phyloP scores from a whole-genome alignment of 768 basidiomycete species.

The Podaxis carcinomalis region DNA sequence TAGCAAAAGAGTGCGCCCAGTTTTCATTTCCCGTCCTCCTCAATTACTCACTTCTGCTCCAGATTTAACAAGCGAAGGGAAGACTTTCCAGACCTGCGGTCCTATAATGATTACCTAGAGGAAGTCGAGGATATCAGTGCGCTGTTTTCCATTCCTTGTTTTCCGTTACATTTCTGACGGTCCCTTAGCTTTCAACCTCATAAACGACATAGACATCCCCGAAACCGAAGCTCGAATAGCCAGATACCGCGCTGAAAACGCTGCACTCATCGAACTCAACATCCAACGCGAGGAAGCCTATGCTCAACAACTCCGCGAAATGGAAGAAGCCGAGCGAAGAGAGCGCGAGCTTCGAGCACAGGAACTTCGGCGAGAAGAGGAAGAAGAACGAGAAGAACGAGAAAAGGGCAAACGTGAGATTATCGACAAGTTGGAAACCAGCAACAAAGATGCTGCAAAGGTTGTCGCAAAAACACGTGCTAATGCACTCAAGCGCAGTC shows the following conservation, averaged over 20 bases:
- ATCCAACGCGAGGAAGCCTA: conserved; percentile 78
- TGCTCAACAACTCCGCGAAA: conserved; percentile 63
- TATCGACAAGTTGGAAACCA: conserved; percentile 78
- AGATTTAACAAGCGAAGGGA: conserved; percentile 95
- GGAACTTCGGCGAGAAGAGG: conserved; percentile 63
- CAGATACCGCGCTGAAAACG: conserved; percentile 76
- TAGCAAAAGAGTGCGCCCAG: conserved; percentile 77
- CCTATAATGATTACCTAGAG: conserved; percentile 95
- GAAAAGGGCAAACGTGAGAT: conserved; percentile 70
- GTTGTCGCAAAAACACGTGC: conserved; percentile 67
- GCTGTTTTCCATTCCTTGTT: conserved; percentile 12
- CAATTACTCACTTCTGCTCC: conserved; percentile 5
- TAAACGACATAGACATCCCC: conserved; percentile 78
- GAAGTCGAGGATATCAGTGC: conserved; percentile 85
- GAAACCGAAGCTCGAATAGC: conserved; percentile 83
- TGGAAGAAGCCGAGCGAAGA: conserved; percentile 74
- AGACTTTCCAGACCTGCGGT: conserved; percentile 75
- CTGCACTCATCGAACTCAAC: conserved; percentile 79
- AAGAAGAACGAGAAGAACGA: conserved; percentile 72
- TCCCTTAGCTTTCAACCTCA: conserved; percentile 83
- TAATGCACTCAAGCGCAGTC: conserved; percentile 57
- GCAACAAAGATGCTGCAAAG: conserved; percentile 64
- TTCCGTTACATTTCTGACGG: conserved; percentile 3
- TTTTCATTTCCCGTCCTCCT: neutral
- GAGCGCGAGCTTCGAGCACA: conserved; percentile 68